Base-by-base conservation (phyloP, 2,329 filamentous ascomycete genomes). In the Alternaria burnsii region DNA sequence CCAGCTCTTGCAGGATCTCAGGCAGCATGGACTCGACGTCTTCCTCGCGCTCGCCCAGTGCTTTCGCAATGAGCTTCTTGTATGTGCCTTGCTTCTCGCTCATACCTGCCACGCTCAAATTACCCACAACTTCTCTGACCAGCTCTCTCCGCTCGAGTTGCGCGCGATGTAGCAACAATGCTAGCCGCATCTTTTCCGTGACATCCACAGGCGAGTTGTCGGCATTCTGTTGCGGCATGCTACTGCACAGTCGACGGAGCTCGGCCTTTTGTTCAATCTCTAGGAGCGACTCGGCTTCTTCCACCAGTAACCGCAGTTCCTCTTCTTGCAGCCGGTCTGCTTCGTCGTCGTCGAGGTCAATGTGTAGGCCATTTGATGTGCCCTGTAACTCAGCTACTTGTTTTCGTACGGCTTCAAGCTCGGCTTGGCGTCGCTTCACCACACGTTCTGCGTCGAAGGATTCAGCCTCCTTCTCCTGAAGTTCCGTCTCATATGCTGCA, bases 71-170 rank as follows among this genome's bases (percentile, higher is more conserved):
- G 30, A 93, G 82, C 56, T 85, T 85, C 62, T 90, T 85, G 76
- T 94, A 94, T 75, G 89, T 88, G 68, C 89, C 89, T 66, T 91
- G 91, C 74, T 89, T 88, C 76, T 92, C 89, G 36, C 89, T 88
- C 38, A 89, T 88, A 42, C 91, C 91, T 11, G 91, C 88, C 63
- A 88, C 85, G 44, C 86, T 87, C 46, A 92, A 81, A 12, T 89
- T 89, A 52, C 88, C 84, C 41, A 91, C 87, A 63, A 93, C 92
- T 61, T 91, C 88, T 14, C 80, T 77, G 68, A 93, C 89, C 4
- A 89, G 84, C 42, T 83, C 80, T 50, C 85, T 83, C 69, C 91
- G 87, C 69, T 90, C 87, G 4, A 81, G 75, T 46, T 90, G 81
- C 47, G 88, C 81, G 8, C 82, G 77, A 44, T 81, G 82, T 20